Percentiles rank a stretch among this genome's conserved stretches.
These are phyloP conservation scores for Acidiella bohemica DNA, from an alignment of 495 filamentous ascomycete species.

Conservation along the genomic window DNA sequence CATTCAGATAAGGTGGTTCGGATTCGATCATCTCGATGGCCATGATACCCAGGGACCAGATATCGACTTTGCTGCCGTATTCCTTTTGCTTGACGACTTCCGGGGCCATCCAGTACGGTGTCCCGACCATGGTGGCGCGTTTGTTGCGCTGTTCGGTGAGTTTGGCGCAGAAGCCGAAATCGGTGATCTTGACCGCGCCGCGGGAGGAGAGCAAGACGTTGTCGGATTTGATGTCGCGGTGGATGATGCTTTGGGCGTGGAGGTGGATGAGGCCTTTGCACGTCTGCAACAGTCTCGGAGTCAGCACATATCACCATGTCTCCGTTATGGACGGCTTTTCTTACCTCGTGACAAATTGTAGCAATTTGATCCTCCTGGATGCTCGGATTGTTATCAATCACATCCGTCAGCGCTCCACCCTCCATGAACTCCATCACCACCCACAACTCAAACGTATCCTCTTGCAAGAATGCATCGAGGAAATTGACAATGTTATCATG, in stretches of 20 bases:
- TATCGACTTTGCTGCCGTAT: slow-evolving; percentile 95
- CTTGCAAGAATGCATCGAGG: slow-evolving; percentile 88
- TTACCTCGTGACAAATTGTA: slow-evolving; percentile 89
- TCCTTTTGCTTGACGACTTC: slow-evolving; percentile 99
- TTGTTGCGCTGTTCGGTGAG: slow-evolving; percentile 93
- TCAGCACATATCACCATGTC: background rate
- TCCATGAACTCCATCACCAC: slow-evolving; percentile 99
- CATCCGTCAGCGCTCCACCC: slow-evolving; percentile 90
- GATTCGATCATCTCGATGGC: slow-evolving; percentile 99
- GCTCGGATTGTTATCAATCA: slow-evolving; percentile 87
- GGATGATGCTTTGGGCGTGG: slow-evolving; percentile 91
- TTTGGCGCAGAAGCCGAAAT: slow-evolving; percentile 99
- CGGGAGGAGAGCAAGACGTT: slow-evolving; percentile 89
- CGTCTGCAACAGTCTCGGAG: slow-evolving; percentile 43
- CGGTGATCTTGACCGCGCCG: slow-evolving; percentile 96
- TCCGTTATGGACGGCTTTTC: slow-evolving; percentile 9
- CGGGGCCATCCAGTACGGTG: slow-evolving; percentile 99
- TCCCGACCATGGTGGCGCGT: slow-evolving; percentile 97
- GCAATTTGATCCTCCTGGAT: slow-evolving; percentile 95
- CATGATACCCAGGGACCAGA: slow-evolving; percentile 99
- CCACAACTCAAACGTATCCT: slow-evolving; percentile 87
- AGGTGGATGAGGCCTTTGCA: slow-evolving; percentile 89
- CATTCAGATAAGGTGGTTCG: slow-evolving; percentile 93
- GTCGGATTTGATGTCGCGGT: slow-evolving; percentile 98
- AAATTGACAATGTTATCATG: slow-evolving; percentile 99